phyloP scores from a whole-genome alignment of 2,329 filamentous ascomycete genomes.

The Aureobasidium sp. region DNA sequence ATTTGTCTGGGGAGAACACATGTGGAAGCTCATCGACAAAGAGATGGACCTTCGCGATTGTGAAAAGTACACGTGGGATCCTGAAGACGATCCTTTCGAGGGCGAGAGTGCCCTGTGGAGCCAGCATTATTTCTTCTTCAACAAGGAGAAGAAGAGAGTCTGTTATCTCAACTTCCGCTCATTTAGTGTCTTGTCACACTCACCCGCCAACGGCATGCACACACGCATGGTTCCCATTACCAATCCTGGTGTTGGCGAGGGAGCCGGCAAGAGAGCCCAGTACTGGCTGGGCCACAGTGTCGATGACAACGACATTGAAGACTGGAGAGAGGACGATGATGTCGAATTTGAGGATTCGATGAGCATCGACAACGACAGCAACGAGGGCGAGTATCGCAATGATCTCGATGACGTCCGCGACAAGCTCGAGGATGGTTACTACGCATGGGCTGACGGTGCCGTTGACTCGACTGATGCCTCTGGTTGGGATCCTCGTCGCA shows the following conservation, averaged over 20 bases:
- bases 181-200: conserved; percentile 68
- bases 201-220: conserved; percentile 43
- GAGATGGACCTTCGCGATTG: conserved; percentile 91
- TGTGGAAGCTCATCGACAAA: conserved; percentile 88
- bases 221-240: conserved; percentile 40
- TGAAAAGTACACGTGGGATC: conserved; percentile 81
- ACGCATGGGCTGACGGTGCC: conserved; percentile 20
- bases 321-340: conserved; percentile 26
- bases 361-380: conserved; percentile 21
- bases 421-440: conserved; percentile 28
- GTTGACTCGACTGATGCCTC: conserved; percentile 23
- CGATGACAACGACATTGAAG: conserved; percentile 17
- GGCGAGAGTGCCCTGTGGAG: conserved; percentile 94
- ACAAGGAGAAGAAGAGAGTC: conserved; percentile 82
- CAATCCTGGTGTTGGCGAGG: conserved; percentile 38
- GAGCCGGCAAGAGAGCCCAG: conserved; percentile 70
- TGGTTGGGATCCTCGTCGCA: conserved; percentile 17
- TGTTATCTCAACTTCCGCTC: conserved; percentile 89
- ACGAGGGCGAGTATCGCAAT: conserved; percentile 29
- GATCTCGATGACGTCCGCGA: conserved; percentile 31
- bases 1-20: conserved; percentile 71
- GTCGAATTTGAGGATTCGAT: conserved; percentile 23
- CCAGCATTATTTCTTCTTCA: conserved; percentile 96
- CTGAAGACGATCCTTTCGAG: conserved; percentile 82
- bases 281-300: conserved; percentile 73